Conservation (phyloP, 257 asterid genomes). For the Solanum appendiculatum region DNA sequence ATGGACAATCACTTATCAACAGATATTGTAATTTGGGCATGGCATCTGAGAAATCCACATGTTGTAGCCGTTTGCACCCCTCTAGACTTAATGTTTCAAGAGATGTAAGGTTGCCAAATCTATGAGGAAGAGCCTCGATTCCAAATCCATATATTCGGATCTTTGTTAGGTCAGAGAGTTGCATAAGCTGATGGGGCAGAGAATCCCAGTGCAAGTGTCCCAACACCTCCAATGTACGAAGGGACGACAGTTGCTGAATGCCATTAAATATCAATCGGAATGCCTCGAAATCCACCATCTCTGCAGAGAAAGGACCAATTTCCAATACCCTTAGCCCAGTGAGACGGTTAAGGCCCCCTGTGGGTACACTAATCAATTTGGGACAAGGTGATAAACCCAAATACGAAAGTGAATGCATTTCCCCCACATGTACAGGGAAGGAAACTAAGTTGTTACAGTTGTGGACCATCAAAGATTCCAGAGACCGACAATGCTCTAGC, state of each 20-base stretch:
- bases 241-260: neutral
- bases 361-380: neutral
- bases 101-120: conserved; percentile 7
- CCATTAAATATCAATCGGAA: neutral
- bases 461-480: rapidly evolving
- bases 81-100: rapidly evolving
- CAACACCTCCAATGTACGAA: rapidly evolving
- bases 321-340: neutral
- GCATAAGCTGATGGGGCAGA: conserved; percentile 7
- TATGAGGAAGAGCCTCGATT: conserved; percentile 12
- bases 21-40: neutral
- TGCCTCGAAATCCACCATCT: neutral
- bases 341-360: neutral
- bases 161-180: neutral
- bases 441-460: neutral
- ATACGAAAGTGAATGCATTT: neutral
- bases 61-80: neutral
- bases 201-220: conserved; percentile 3
- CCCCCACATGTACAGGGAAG: neutral
- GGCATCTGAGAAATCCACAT: neutral
- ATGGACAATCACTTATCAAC: neutral
- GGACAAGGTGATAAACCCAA: neutral
- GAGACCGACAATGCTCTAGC: neutral
- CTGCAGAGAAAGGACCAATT: neutral
- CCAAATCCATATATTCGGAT: neutral